These are phyloP conservation scores for Metarhizium robertsii DNA, from an alignment of 2,329 filamentous ascomycete genomes.

Conservation along the genomic window DNA sequence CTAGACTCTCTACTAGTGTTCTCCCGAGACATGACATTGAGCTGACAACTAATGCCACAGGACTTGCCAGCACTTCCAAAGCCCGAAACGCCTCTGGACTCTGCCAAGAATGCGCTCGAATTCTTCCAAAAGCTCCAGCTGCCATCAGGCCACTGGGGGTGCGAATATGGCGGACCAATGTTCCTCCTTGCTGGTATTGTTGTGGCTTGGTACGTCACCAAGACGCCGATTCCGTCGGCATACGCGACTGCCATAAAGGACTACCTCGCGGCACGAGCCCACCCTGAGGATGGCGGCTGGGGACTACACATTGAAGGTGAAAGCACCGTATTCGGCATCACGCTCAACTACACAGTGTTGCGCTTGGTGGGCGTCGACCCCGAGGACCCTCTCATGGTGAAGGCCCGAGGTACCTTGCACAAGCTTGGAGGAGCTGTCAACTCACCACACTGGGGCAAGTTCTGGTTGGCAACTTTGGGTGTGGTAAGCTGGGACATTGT, in stretches of 20 bases:
- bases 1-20: neutral
- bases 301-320: slow-evolving; percentile 91
- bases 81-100: slow-evolving; percentile 63
- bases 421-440: slow-evolving; percentile 76
- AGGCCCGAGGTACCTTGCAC: slow-evolving; percentile 73
- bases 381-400: slow-evolving; percentile 77
- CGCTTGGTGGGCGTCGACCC: slow-evolving; percentile 74
- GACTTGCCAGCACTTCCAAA: slow-evolving; percentile 61
- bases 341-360: slow-evolving; percentile 76
- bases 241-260: slow-evolving; percentile 84
- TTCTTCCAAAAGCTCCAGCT: slow-evolving; percentile 91
- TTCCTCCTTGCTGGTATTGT: slow-evolving; percentile 84
- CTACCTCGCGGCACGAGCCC: slow-evolving; percentile 78
- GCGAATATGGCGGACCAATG: slow-evolving; percentile 96
- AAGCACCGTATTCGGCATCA: slow-evolving; percentile 82
- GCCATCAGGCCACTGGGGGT: slow-evolving; percentile 85
- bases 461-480: slow-evolving; percentile 81
- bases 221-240: slow-evolving; percentile 72
- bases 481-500: slow-evolving; percentile 85
- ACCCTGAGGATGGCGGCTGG: slow-evolving; percentile 91
- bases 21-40: neutral
- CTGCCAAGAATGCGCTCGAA: slow-evolving; percentile 71
- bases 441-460: slow-evolving; percentile 93
- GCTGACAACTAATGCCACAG: slow-evolving; percentile 33
- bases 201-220: slow-evolving; percentile 79